Conservation (phyloP, 2,329 filamentous ascomycete genomes). For the Chaetomiaceae sp. region DNA sequence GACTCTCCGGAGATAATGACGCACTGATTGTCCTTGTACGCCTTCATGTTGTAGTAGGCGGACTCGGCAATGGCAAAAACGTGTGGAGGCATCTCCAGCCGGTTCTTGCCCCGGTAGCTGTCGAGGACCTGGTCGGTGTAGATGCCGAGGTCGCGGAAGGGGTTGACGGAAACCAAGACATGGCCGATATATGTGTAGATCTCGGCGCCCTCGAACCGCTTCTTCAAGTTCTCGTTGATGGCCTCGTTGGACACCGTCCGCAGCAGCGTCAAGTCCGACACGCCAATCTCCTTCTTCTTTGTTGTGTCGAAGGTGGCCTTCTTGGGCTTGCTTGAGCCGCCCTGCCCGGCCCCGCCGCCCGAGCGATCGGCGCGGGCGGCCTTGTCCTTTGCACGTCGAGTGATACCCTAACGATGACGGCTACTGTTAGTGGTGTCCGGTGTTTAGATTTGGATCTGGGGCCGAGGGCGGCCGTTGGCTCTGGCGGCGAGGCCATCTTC, state of each 20-base stretch:
- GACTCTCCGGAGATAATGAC: constrained; percentile 99
- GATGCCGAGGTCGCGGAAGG: constrained; percentile 94
- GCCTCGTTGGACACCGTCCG: constrained; percentile 99
- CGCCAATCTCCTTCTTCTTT: constrained; percentile 99
- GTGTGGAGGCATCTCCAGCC: constrained; percentile 89
- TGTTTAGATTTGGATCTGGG: not conserved
- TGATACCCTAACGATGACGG: constrained; percentile 42
- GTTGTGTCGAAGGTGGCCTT: constrained; percentile 94
- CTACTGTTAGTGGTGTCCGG: constrained; percentile 13
- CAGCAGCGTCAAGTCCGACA: constrained; percentile 93
- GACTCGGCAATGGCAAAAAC: constrained; percentile 97
- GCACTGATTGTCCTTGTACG: constrained; percentile 97
- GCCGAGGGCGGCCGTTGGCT: not conserved
- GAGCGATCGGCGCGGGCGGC: constrained; percentile 41
- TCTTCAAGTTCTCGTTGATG: constrained; percentile 98
- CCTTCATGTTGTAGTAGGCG: constrained; percentile 99
- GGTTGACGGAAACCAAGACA: constrained; percentile 98
- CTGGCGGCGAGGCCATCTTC: not conserved
- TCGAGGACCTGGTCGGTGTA: constrained; percentile 93
- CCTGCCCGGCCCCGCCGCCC: constrained; percentile 38
- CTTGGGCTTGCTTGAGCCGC: constrained; percentile 63
- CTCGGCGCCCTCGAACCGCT: constrained; percentile 93
- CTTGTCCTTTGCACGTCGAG: constrained; percentile 47
- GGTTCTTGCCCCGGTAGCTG: constrained; percentile 94
- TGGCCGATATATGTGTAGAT: constrained; percentile 99